Conservation (phyloP, 2,329 filamentous ascomycete genomes). For the Aspergillus sp. region DNA sequence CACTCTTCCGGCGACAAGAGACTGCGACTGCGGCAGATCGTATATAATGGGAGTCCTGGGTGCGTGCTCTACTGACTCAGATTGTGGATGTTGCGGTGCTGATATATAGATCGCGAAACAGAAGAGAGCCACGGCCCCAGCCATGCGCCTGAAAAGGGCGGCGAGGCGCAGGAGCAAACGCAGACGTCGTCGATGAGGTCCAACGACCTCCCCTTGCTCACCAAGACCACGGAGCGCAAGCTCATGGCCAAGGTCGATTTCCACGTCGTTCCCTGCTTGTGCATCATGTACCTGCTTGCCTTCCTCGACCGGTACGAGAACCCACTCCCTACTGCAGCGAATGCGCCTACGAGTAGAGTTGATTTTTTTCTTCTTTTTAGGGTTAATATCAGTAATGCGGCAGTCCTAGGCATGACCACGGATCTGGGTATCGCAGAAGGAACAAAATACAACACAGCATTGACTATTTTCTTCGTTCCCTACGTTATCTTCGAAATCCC, state of each 20-base stretch:
- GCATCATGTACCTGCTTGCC: constrained; percentile 68
- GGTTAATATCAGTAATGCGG: constrained; percentile 79
- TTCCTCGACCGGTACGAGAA: constrained; percentile 57
- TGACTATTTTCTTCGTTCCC: constrained; percentile 80
- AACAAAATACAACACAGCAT: constrained; percentile 69
- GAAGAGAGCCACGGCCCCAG: constrained; percentile 4
- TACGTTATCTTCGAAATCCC: constrained; percentile 68
- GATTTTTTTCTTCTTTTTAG: constrained; percentile 35
- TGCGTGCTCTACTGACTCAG: not conserved
- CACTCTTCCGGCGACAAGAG: not conserved
- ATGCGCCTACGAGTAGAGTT: not conserved
- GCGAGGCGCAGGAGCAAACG: constrained; percentile 9
- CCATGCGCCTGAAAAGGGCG: constrained; percentile 17
- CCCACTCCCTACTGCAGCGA: not conserved
- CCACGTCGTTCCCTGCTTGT: constrained; percentile 70
- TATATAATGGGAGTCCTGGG: constrained; percentile 1
- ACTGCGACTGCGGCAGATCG: not conserved
- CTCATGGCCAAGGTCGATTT: constrained; percentile 71
- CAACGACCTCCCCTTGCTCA: constrained; percentile 32
- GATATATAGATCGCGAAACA: constrained; percentile 1
- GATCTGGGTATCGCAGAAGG: constrained; percentile 60
- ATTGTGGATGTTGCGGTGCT: not conserved
- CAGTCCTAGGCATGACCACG: constrained; percentile 62
- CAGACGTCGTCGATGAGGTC: constrained; percentile 11
- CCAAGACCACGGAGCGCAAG: constrained; percentile 54